Percentiles rank a stretch among this genome's conserved stretches.
phyloP scores from a whole-genome alignment of 495 filamentous ascomycete species.

The Aspergillus taichungensis region DNA sequence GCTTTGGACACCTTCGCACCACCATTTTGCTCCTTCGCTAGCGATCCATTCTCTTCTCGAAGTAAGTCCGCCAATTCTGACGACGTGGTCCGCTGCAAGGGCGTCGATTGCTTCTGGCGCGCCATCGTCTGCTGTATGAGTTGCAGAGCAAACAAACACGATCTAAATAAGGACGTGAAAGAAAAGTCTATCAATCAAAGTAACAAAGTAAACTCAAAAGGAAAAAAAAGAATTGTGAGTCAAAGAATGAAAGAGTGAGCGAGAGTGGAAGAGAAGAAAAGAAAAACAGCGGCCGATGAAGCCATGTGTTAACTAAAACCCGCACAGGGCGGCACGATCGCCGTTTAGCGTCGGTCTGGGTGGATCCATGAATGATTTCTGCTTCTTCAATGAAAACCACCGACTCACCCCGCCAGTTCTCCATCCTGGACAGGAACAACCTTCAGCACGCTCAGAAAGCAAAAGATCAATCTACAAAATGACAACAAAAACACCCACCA shows the following conservation, averaged over 20 bases:
- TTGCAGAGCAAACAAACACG: not conserved
- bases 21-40: constrained; percentile 22
- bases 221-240: not conserved
- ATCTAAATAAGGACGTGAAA: not conserved
- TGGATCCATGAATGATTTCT: not conserved
- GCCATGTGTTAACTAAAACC: constrained; percentile 33
- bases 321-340: constrained; percentile 6
- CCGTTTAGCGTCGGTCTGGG: constrained; percentile 5
- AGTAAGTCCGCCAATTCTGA: constrained; percentile 47
- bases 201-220: not conserved
- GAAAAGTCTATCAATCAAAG: constrained; percentile 1
- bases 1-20: constrained; percentile 3
- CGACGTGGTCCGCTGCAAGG: constrained; percentile 56
- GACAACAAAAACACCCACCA: constrained; percentile 2
- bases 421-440: not conserved
- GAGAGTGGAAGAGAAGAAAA: not conserved
- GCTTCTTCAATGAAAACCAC: not conserved
- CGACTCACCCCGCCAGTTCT: not conserved
- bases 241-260: not conserved
- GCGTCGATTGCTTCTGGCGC: constrained; percentile 59
- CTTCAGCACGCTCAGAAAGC: not conserved
- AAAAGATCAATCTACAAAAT: not conserved
- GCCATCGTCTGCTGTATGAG: constrained; percentile 46
- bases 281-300: constrained; percentile 20
- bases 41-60: constrained; percentile 21